phyloP scores from a whole-genome alignment of 331 rosid species.

The Pyrus hybrid region DNA sequence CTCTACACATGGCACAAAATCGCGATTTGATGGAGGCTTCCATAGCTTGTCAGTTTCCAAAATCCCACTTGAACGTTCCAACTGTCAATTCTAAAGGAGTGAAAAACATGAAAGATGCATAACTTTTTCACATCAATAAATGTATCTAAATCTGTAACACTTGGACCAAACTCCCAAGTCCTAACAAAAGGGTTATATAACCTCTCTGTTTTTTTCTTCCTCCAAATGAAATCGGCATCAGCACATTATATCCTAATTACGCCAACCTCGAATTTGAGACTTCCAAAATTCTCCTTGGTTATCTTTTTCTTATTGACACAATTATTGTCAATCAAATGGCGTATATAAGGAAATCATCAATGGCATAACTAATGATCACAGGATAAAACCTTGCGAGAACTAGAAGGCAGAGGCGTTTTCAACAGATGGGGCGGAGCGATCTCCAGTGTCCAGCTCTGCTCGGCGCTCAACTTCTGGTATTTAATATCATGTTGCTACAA shows the following conservation, averaged over 20 bases:
- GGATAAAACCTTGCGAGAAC: conserved; percentile 59
- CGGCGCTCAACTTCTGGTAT: conserved; percentile 30
- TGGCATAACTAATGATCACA: background rate
- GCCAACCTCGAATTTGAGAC: background rate
- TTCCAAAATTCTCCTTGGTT: background rate
- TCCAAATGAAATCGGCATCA: background rate
- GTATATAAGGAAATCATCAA: conserved; percentile 2
- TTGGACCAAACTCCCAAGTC: background rate
- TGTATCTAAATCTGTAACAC: conserved; percentile 13
- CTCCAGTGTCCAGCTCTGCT: conserved; percentile 76
- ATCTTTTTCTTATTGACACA: background rate
- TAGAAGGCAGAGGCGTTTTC: conserved; percentile 44
- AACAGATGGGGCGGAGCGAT: conserved; percentile 50
- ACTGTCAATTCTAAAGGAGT: conserved; percentile 57
- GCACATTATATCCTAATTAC: background rate
- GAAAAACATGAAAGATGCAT: conserved; percentile 39
- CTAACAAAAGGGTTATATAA: background rate
- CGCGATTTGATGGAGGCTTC: conserved; percentile 68
- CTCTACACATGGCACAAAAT: conserved; percentile 58
- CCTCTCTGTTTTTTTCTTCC: background rate
- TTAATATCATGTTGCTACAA: conserved; percentile 41
- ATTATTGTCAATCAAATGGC: conserved; percentile 3
- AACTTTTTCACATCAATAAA: conserved; percentile 28
- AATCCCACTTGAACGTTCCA: conserved; percentile 30
- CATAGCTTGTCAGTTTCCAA: conserved; percentile 65